Conservation (phyloP, 306 rosid genomes). For the Sindora glabra region DNA sequence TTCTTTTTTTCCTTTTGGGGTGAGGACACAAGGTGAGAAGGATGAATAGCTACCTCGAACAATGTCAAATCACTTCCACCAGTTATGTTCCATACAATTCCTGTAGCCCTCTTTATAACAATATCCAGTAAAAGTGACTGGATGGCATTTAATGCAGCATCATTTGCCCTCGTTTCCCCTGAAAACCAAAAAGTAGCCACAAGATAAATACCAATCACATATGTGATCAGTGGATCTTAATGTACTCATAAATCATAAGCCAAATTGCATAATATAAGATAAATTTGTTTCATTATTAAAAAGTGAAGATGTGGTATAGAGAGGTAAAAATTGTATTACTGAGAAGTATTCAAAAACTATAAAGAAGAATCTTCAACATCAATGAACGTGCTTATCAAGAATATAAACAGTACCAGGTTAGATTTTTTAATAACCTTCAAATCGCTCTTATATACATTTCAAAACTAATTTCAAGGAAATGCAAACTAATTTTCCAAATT, state of each 20-base stretch:
- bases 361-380: background rate
- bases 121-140: conserved; percentile 95
- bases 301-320: too few relatives aligned
- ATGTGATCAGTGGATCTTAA: too few relatives aligned
- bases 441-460: background rate
- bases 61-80: conserved; percentile 96
- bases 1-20: too few relatives aligned
- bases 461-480: conserved; percentile 5
- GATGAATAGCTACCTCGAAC: conserved; percentile 61
- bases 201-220: too few relatives aligned
- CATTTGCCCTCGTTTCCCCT: conserved; percentile 99
- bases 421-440: background rate
- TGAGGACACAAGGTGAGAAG: background rate
- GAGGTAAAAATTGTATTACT: too few relatives aligned
- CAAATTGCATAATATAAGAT: too few relatives aligned
- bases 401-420: background rate
- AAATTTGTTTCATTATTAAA: too few relatives aligned
- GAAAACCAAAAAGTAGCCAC: conserved; percentile 2
- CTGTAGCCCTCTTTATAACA: conserved; percentile 98
- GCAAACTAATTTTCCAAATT: too few relatives aligned
- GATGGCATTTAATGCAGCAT: conserved; percentile 97
- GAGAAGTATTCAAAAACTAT: background rate
- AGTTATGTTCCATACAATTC: conserved; percentile 99
- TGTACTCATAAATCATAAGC: too few relatives aligned
- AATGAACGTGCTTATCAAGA: too few relatives aligned